Base-by-base conservation (phyloP, 257 asterid genomes). In the Eustoma russellianum region DNA sequence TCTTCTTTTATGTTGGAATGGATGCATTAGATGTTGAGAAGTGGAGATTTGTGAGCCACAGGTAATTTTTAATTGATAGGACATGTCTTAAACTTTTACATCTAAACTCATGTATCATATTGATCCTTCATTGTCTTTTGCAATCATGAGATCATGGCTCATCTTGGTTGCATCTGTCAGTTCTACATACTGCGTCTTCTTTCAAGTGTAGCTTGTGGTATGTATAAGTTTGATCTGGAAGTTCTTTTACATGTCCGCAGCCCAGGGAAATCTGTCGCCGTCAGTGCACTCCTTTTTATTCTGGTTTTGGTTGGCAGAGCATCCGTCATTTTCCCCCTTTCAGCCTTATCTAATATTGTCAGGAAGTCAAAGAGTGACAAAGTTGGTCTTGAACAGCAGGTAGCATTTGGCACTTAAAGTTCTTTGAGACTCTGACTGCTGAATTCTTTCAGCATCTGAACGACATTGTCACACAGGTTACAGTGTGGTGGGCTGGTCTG, bases 1-100 rank as follows among this genome's bases (percentile, higher is more conserved):
- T 88, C 65, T 88, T 84, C 82, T 87, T 82, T 18, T 88, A 84
- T 33, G 93, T 88, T 69, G 96, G 96, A 44, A 82, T 84, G 96
- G 96, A 84, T 73, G 96, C 96, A 18, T 55, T 88, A 48, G 96
- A 82, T 67, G 65, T 84, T 38, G 88, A 84, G 61, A 88, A 84
- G 64, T 87, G 94, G 96, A 63, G 60, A 61, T 64, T 76, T 16
- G 83, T 79, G 12, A 70, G 66, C 16, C 50, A 60, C 69, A 74
- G 79, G 93, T 83, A 61, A 56, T 24, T 41, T 38, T 8, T 38
- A 38, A 38, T n/a, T 24, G 52, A 28, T 17, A 18, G 47, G 16
- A 46, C 34, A 5, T 47, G 4, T 41, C n/a, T 5, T 38, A 14
- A 19, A 16, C 13, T 24, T 18, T 18, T 6, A 13, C 50, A 13